Conservation (phyloP, 352 stramenopile species). For the Phytophthora foliorum region DNA sequence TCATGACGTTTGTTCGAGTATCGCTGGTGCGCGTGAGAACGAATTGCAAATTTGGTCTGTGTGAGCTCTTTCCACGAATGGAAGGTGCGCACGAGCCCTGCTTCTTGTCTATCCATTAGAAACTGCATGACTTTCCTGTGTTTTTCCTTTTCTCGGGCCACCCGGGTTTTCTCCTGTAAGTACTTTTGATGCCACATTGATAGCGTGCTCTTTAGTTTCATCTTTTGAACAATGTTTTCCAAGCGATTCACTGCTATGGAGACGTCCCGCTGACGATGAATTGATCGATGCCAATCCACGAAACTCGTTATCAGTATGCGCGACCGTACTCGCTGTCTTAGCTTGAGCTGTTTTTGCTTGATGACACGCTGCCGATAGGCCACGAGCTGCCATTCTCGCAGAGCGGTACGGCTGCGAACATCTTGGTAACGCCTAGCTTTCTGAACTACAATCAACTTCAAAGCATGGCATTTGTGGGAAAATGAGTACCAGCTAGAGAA, state of each 20-base stretch:
- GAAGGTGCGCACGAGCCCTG: slow-evolving; percentile 40
- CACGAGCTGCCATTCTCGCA: slow-evolving; percentile 25
- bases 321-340: slow-evolving; percentile 10
- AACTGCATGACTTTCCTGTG: slow-evolving; percentile 50
- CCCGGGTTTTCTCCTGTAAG: slow-evolving; percentile 15
- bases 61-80: slow-evolving; percentile 36
- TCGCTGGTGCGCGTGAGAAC: slow-evolving; percentile 7
- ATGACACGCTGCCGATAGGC: slow-evolving; percentile 9
- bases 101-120: slow-evolving; percentile 42
- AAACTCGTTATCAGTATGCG: slow-evolving; percentile 11
- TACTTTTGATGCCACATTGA: slow-evolving; percentile 20
- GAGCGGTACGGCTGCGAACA: slow-evolving; percentile 1
- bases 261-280: slow-evolving; percentile 17
- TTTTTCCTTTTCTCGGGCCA: slow-evolving; percentile 28
- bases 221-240: neutral
- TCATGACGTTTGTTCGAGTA: slow-evolving; percentile 13
- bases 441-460: slow-evolving; percentile 17
- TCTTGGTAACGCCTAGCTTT: slow-evolving; percentile 18
- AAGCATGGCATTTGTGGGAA: neutral
- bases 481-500: slow-evolving; percentile 31
- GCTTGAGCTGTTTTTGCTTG: slow-evolving; percentile 28
- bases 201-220: slow-evolving; percentile 15
- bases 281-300: slow-evolving; percentile 17
- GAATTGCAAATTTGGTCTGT: slow-evolving; percentile 4
- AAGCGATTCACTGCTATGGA: slow-evolving; percentile 6